A percentile compares a stretch with the other conserved stretches of the same genome.
phyloP scores from a whole-genome alignment of 2,329 filamentous ascomycete genomes.

The Neoscytalidium dimidiatum region DNA sequence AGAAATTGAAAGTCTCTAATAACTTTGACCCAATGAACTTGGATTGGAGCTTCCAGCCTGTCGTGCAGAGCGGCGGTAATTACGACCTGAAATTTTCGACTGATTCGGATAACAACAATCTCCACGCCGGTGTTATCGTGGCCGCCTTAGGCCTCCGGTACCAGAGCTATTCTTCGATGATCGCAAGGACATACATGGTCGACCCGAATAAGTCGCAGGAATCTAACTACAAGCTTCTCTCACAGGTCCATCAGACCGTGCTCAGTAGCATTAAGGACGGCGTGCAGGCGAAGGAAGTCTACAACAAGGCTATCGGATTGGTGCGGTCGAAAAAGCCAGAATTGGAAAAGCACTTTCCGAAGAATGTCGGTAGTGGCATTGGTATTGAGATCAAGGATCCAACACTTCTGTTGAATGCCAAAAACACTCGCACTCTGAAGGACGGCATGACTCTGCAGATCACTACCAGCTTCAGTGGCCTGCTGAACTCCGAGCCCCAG shows the following conservation, averaged over 20 bases:
- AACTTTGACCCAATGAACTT: constrained; percentile 88
- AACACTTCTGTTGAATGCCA: constrained; percentile 81
- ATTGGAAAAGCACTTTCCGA: constrained; percentile 90
- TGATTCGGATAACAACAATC: constrained; percentile 74
- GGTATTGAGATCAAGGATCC: constrained; percentile 88
- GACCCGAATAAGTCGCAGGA: constrained; percentile 97
- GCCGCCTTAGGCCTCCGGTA: constrained; percentile 90
- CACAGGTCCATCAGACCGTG: constrained; percentile 82
- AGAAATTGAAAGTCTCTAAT: constrained; percentile 76
- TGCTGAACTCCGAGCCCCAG: constrained; percentile 82
- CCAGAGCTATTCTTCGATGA: constrained; percentile 90
- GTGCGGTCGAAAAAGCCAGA: constrained; percentile 92
- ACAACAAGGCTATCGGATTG: constrained; percentile 78
- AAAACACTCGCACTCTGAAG: constrained; percentile 80
- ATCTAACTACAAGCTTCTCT: constrained; percentile 86
- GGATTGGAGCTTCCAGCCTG: constrained; percentile 90
- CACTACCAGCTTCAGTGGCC: constrained; percentile 84
- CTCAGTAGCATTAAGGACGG: constrained; percentile 91
- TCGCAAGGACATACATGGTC: constrained; percentile 92
- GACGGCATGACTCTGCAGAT: constrained; percentile 97
- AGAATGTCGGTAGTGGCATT: constrained; percentile 88
- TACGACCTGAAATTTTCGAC: constrained; percentile 84
- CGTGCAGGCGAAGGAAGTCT: constrained; percentile 83
- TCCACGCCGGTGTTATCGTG: constrained; percentile 92
- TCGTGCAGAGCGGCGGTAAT: constrained; percentile 92